Base-by-base conservation (phyloP, 805 yeast species). In the Saccharomyces kudriavzevii region DNA sequence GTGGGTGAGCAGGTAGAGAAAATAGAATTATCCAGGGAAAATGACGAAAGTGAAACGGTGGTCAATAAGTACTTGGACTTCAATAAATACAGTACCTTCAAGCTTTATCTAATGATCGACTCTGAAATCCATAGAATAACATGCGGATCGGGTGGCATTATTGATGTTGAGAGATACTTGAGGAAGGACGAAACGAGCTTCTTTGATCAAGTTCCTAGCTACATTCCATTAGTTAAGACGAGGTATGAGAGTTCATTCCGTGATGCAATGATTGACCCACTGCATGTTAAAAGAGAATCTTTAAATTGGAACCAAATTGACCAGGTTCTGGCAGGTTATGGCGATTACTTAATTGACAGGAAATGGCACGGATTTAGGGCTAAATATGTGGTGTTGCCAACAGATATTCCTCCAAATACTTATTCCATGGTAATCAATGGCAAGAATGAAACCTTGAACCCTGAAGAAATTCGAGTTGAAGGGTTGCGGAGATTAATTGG, bases 271-370 rank as follows among this genome's bases (percentile, higher is more conserved):
- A 77, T 85, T 5, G 82, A 81, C 55, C 80, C 83, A 2, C 70
- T 80, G 20, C 77, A 78, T 46, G 76, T 76, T 14, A 77, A 77
- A 31, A 78, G 85, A 2, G 70, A 78, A 47, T 72, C 74, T 13
- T 79, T 82, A 56, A 90, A 91, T 57, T 94, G 99, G 99, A 91
- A 91, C 60, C 86, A 84, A 57, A 76, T 91, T 59, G 99, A 94
- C 71, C 97, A 89, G 63, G 80, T 81, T 25, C 68, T 91, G n/a
- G 96, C 97, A 0, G 99, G 99, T 2, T 87, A 85, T 65, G 90
- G 85, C 28, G 96, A 89, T 58, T 80, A 82, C 1, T 71, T 81
- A 53, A 58, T 66, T 6, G 81, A 82, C 11, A 81, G 77, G 17
- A 78, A 77, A 10, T 74, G 76, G 54, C 78, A 77, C 54, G 76